A percentile compares a stretch with the other conserved stretches of the same genome.
These are phyloP conservation scores for Centella asiatica DNA, from an alignment of 129 eudicot species.

Conservation along the genomic window DNA sequence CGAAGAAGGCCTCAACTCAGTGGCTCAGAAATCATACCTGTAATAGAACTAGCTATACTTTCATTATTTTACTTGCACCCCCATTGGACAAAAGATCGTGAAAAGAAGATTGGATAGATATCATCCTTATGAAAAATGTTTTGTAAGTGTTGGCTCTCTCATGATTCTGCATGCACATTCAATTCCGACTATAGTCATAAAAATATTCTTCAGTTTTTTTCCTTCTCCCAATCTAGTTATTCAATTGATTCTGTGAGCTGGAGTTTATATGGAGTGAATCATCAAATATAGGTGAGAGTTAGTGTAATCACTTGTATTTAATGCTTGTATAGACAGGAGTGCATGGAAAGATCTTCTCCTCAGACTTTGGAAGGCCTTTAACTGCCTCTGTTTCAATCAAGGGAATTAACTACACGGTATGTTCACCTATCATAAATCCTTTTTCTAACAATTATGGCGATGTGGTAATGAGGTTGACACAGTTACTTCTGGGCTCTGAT, in stretches of 20 bases:
- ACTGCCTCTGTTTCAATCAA: slow-evolving; percentile 63
- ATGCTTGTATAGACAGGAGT: slow-evolving; percentile 56
- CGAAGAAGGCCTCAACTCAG: too few species aligned
- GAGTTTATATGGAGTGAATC: neutral
- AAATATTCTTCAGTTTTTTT: too few species aligned
- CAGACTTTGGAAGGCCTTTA: slow-evolving; percentile 74
- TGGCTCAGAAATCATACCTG: too few species aligned
- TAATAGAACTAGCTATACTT: too few species aligned
- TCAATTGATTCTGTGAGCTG: neutral
- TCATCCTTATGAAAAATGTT: too few species aligned
- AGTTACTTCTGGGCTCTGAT: neutral
- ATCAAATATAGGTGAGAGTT: too few species aligned
- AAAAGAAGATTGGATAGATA: too few species aligned
- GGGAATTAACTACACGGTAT: slow-evolving; percentile 77
- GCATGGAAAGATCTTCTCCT: slow-evolving; percentile 73
- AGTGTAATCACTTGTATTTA: neutral
- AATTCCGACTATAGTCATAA: too few species aligned
- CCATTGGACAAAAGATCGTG: too few species aligned
- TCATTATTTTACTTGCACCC: too few species aligned
- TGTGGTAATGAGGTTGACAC: neutral
- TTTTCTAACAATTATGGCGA: neutral
- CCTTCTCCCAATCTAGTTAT: neutral
- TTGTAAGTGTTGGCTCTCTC: neutral
- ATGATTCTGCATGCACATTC: neutral
- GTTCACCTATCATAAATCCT: slow-evolving; percentile 6